Base-by-base conservation (phyloP, 2,329 filamentous ascomycete genomes). In the Venturia asperata region DNA sequence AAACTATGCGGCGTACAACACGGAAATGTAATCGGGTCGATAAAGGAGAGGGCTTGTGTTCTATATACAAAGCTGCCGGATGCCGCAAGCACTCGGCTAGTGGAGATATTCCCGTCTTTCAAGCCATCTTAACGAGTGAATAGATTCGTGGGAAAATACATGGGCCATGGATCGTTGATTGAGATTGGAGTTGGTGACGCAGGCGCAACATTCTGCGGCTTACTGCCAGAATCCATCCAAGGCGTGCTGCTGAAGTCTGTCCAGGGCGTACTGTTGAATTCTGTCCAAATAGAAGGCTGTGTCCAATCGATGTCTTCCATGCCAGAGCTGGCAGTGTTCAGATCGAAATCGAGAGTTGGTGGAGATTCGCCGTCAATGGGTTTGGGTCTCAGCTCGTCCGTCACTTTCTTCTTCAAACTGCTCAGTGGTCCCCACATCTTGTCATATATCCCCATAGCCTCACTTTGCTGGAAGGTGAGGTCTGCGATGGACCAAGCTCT, bases 301-400 rank as follows among this genome's bases (percentile, higher is more conserved):
- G 61, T 42, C 24, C 61, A 24, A 42, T 62, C 61, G 19, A 62
- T 34, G 24, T 41, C 34, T 30, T 41, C 37, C 30, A 30, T 52
- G 19, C 61, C 61, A 24, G 61, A 15, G 55, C 11, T 34, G 61
- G 5, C 24, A n/a, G 24, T 30, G 69, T 81, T 84, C 27, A 84
- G 74, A 67, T 83, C 81, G 0, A 47, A 9, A 24, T 9, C 17
- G 21, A 47, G 45, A n/a, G 45, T 17, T 47, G 45, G 5, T n/a
- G 15, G 45, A 24, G 5, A 7, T 24, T n/a, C 45, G 7, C 21
- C 19, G 10, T 47, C 45, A 7, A 5, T 17, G 3, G 2, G 15
- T 24, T 17, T 47, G 7, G 19, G 19, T 47, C 45, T 19, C 5
- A 47, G 45, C 15, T 47, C 21, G 13, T 47, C 45, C 17, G 45